Base-by-base conservation (phyloP, 2,329 filamentous ascomycete species). In the Neospermospora avenae region DNA sequence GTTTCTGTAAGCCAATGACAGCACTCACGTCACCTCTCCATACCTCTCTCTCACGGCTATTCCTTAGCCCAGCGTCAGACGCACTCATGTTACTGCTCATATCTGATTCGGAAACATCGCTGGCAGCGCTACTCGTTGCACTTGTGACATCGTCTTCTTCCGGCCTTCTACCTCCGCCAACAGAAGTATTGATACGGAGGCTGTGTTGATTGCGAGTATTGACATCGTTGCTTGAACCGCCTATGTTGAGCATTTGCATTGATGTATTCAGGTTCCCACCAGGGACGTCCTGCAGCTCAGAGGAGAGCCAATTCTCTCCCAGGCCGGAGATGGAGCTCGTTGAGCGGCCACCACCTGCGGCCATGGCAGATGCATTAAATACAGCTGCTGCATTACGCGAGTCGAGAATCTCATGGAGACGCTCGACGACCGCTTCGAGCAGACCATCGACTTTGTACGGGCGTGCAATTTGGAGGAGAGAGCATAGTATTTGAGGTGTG, bases 311-410 rank as follows among this genome's bases (percentile, higher is more conserved):
- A 69, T 86, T 86, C 24, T 73, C 68, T 8, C 64, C 71, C 18
- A 77, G 71, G 59, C 85, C 85, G 6, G 67, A 63, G 1, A 60
- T 59, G n/a, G 66, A 65, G 56, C 89, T 87, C 28, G 93, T 90
- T 51, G 90, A 90, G 51, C 92, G 85, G 0, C 95, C 95, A 25
- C 95, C 93, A 11, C 95, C 95, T 1, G 95, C 95, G 0, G 93
- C 95, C 95, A 98, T 98, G 56, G 95, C 95, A 0, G 93, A 95
- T 0, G 95, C 95, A 67, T 99, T 99, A 80, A 99, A 99, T 0
- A 99, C 93, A 5, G 95, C 95, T 0, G 95, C 95, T 0, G 95
- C 93, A 67, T 98, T 99, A 49, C 93, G 84, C 51, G 91, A 95
- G 73, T 99, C 95, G 3, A 99, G 84, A 0, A 96, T 84, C 31